Percentiles rank a stretch among this genome's conserved stretches.
Evolutionary conservation across 352 stramenopile genomes (phyloP).

Genomic region (Phytophthora niederhauseri): DNA sequence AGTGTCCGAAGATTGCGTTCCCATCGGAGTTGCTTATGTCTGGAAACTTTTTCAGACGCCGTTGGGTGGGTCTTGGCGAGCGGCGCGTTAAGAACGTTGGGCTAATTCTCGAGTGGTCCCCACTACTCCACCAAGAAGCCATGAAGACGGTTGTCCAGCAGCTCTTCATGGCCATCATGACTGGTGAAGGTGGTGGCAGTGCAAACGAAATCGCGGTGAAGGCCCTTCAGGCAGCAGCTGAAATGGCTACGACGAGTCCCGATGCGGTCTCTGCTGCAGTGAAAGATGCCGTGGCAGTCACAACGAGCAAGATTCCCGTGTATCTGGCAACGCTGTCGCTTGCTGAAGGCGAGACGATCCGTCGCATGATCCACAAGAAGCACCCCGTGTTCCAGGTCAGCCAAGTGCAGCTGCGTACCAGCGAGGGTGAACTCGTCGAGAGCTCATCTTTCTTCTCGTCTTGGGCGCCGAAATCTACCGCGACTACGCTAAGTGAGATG

Average conservation of each 20-base stretch:
- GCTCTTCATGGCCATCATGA: slow-evolving; percentile 64
- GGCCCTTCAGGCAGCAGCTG: slow-evolving; percentile 42
- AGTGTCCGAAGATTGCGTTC: slow-evolving; percentile 80
- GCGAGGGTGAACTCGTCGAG: slow-evolving; percentile 82
- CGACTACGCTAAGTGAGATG: slow-evolving; percentile 14
- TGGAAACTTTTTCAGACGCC: slow-evolving; percentile 90
- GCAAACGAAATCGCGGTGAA: slow-evolving; percentile 81
- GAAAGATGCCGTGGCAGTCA: slow-evolving; percentile 47
- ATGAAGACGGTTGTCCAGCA: slow-evolving; percentile 75
- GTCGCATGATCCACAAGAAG: slow-evolving; percentile 95
- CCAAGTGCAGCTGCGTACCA: slow-evolving; percentile 76
- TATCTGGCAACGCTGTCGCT: slow-evolving; percentile 97
- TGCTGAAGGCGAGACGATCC: slow-evolving; percentile 97
- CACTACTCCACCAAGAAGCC: slow-evolving; percentile 68
- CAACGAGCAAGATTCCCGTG: slow-evolving; percentile 52
- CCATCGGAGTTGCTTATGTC: slow-evolving; percentile 74
- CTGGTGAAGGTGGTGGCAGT: slow-evolving; percentile 16
- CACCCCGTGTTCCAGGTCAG: slow-evolving; percentile 77
- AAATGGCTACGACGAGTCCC: slow-evolving; percentile 37
- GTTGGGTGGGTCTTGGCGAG: slow-evolving; percentile 88
- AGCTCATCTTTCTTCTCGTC: slow-evolving; percentile 75
- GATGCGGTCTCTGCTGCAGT: slow-evolving; percentile 35
- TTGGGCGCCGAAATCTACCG: slow-evolving; percentile 36
- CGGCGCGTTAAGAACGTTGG: slow-evolving; percentile 90
- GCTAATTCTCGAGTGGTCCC: slow-evolving; percentile 89